These are phyloP conservation scores for Pythium brachiatum DNA, from an alignment of 352 stramenopile genomes.

Conservation along the genomic window DNA sequence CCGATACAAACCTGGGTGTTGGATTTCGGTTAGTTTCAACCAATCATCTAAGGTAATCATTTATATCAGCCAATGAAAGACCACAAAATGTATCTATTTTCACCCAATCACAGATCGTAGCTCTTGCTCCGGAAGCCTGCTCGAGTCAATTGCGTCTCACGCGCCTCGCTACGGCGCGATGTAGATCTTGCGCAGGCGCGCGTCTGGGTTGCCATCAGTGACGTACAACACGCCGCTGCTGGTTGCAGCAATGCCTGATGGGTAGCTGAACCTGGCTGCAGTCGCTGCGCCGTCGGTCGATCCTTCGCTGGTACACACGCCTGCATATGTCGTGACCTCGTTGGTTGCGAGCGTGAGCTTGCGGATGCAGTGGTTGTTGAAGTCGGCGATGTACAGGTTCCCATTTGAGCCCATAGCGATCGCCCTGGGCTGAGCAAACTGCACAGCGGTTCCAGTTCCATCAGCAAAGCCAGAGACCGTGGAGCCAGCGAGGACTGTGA, in stretches of 20 bases:
- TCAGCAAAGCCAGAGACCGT: no score
- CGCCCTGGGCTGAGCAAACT: no score
- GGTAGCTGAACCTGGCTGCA: not conserved
- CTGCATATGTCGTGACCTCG: conserved; percentile 10
- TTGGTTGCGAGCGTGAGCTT: conserved; percentile 10
- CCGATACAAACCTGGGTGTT: no score
- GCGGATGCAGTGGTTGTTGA: conserved; percentile 13
- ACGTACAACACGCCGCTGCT: conserved; percentile 12
- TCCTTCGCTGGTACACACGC: not conserved
- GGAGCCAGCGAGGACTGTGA: no score
- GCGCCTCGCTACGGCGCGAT: no score
- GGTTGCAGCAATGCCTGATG: conserved; percentile 8
- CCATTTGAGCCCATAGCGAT: no score
- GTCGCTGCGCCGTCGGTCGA: not conserved
- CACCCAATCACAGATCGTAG: not conserved
- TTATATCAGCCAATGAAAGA: not conserved
- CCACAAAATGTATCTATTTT: no score
- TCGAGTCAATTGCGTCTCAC: no score
- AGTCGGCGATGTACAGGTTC: conserved; percentile 14
- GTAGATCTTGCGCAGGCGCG: conserved; percentile 15
- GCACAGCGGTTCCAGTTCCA: no score
- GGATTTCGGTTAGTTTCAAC: not conserved
- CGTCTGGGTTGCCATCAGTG: conserved; percentile 5
- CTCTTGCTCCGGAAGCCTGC: no score
- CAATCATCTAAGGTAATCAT: no score